Evolutionary conservation across 148 eudicot species (phyloP).

Genomic region (Camellia lanceoleosa): DNA sequence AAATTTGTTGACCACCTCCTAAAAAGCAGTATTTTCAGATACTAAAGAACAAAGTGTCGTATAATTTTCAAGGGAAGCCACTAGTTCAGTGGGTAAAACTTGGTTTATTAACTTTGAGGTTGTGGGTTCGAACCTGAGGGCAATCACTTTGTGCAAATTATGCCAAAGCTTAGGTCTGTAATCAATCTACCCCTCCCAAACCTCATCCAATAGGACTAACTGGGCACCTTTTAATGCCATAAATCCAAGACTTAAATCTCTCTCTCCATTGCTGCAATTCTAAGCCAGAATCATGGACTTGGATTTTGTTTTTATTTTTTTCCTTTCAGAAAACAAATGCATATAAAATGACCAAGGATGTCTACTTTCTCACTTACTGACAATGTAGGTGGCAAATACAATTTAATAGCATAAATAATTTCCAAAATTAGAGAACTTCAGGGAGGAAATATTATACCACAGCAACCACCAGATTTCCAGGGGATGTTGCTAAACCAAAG

Average conservation of each 20-base stretch:
- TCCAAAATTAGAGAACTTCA: background rate
- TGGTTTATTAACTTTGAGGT: too few relatives aligned
- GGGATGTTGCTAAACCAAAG: conserved; percentile 83
- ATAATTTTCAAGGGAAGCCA: background rate
- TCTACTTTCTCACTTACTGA: background rate
- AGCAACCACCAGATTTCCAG: conserved; percentile 79
- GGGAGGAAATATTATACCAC: conserved; percentile 54
- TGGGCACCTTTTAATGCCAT: background rate
- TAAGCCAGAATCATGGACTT: background rate
- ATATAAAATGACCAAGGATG: background rate
- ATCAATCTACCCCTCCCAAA: too few relatives aligned
- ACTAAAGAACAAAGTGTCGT: background rate
- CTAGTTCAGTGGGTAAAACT: too few relatives aligned
- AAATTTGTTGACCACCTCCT: background rate
- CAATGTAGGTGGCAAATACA: background rate
- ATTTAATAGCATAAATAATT: background rate
- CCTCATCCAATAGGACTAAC: too few relatives aligned
- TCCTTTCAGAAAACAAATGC: background rate
- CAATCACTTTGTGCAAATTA: too few relatives aligned
- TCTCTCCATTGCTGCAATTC: background rate
- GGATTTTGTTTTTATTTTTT: background rate
- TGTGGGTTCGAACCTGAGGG: too few relatives aligned
- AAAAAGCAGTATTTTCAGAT: background rate
- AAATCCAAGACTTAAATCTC: conserved; percentile 5
- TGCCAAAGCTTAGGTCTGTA: too few relatives aligned